A percentile compares a stretch with the other conserved stretches of the same genome.
Evolutionary conservation across 352 stramenopile species (phyloP).

Genomic region (Blastocystis sp.): DNA sequence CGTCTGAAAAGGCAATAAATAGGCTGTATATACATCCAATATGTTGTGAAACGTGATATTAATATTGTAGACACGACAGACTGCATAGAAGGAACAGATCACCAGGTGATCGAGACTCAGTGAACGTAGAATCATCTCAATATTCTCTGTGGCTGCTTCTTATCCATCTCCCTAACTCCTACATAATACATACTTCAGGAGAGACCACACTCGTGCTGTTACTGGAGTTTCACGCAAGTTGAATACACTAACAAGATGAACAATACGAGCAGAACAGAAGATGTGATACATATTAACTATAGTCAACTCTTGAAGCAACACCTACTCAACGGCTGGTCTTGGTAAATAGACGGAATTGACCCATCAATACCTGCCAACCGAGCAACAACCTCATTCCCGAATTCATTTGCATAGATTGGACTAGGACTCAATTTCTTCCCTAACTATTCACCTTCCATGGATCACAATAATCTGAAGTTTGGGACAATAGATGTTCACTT

Average conservation of each 20-base stretch:
- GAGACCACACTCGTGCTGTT: constrained; percentile 7
- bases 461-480: constrained; percentile 61
- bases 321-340: not conserved
- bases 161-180: not conserved
- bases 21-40: constrained; percentile 8
- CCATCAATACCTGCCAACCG: constrained; percentile 29
- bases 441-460: constrained; percentile 1
- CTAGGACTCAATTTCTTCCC: not conserved
- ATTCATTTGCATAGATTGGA: constrained; percentile 52
- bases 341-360: not conserved
- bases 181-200: constrained; percentile 18
- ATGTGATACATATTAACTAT: constrained; percentile 45
- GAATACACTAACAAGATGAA: constrained; percentile 24
- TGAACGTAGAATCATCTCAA: not conserved
- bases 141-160: not conserved
- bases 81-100: constrained; percentile 24
- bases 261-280: constrained; percentile 38
- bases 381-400: constrained; percentile 27
- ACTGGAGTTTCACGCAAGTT: constrained; percentile 26
- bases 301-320: not conserved
- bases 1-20: not conserved
- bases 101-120: constrained; percentile 54
- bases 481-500: constrained; percentile 63
- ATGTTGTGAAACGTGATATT: constrained; percentile 31
- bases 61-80: not conserved